Evolutionary conservation across 2,329 filamentous ascomycete genomes (phyloP).

Genomic region (Geoglossum cookeanum): DNA sequence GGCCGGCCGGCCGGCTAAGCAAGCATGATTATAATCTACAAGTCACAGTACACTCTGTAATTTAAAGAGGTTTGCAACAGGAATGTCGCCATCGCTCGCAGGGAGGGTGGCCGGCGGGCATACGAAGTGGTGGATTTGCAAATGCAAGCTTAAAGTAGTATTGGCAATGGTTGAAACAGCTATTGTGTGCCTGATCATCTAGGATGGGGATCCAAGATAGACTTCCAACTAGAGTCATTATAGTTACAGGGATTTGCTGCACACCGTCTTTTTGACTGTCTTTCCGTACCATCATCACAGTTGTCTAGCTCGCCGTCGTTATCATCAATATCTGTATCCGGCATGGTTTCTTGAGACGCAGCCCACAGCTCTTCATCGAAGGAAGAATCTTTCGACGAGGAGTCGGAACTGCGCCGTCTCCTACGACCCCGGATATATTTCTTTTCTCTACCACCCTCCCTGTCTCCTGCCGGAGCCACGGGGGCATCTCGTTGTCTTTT

Average conservation of each 20-base stretch:
- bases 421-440: not conserved
- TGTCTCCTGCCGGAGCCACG: not conserved
- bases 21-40: too few relatives aligned
- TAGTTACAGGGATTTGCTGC: not conserved
- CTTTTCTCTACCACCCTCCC: not conserved
- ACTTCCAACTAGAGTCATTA: not conserved
- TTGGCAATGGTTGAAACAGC: not conserved
- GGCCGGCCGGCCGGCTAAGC: too few relatives aligned
- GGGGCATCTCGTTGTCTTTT: not conserved
- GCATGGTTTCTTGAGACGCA: not conserved
- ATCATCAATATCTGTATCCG: not conserved
- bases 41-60: too few relatives aligned
- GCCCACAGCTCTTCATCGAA: not conserved
- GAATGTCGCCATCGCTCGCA: too few relatives aligned
- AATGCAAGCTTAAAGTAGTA: not conserved
- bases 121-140: not conserved
- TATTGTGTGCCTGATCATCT: not conserved
- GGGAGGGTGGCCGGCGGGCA: too few relatives aligned
- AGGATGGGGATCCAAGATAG: not conserved
- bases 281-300: not conserved
- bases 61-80: too few relatives aligned
- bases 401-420: not conserved
- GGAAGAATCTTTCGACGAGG: not conserved
- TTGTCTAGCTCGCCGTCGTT: not conserved
- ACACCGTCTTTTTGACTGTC: not conserved